Percentiles rank a stretch among this genome's conserved stretches.
phyloP scores from a whole-genome alignment of 257 asterid species.

The Eucommia ulmoides region DNA sequence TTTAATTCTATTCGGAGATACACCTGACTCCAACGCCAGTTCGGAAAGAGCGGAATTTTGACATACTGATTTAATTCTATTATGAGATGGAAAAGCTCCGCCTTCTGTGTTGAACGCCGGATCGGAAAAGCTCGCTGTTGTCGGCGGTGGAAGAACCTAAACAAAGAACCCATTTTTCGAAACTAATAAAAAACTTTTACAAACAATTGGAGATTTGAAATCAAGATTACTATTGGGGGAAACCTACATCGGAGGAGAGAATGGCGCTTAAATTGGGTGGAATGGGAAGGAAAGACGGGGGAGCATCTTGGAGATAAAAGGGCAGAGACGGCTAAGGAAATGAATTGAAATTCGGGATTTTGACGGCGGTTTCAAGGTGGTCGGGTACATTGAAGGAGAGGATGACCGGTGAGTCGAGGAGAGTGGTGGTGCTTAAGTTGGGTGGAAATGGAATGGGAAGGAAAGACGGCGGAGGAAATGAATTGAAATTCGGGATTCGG shows the following conservation, averaged over 20 bases:
- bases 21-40: too few relatives aligned
- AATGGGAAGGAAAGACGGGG: conserved; percentile 52
- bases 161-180: too few relatives aligned
- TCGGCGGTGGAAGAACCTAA: conserved; percentile 60
- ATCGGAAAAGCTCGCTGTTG: conserved; percentile 38
- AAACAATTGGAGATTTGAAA: neutral
- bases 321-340: conserved; percentile 62
- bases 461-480: conserved; percentile 47
- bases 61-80: too few relatives aligned
- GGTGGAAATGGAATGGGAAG: conserved; percentile 47
- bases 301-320: conserved; percentile 66
- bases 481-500: conserved; percentile 31
- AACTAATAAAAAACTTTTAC: too few relatives aligned
- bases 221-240: neutral
- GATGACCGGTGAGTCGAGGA: conserved; percentile 87
- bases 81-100: too few relatives aligned
- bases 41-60: too few relatives aligned
- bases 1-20: too few relatives aligned
- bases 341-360: conserved; percentile 33
- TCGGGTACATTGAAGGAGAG: conserved; percentile 45
- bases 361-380: too few relatives aligned
- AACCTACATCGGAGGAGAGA: too few relatives aligned
- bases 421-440: too few relatives aligned
- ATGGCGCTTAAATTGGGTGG: conserved; percentile 13
- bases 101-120: conserved; percentile 27